phyloP scores from a whole-genome alignment of 2,329 filamentous ascomycete genomes.

The Paramyrothecium roridum region DNA sequence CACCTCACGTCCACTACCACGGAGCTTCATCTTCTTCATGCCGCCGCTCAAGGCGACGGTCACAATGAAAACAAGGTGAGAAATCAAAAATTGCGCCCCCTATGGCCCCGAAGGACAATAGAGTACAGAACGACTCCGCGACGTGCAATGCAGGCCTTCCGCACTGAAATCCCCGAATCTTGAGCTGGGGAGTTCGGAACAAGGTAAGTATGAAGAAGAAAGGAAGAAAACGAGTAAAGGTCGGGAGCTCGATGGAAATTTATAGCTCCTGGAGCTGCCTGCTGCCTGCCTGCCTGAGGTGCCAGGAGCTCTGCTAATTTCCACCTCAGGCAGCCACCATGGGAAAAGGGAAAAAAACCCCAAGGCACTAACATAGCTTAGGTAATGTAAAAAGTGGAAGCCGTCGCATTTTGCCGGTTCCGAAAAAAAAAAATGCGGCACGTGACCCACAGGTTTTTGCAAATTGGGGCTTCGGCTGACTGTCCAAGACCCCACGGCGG shows the following conservation, averaged over 20 bases:
- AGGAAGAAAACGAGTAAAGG: conserved; percentile 21
- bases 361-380: conserved; percentile 5
- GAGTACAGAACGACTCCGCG: conserved; percentile 46
- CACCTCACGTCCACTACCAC: not conserved
- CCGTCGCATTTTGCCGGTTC: no score
- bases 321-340: conserved; percentile 6
- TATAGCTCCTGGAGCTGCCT: conserved; percentile 29
- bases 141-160: conserved; percentile 55
- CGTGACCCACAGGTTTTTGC: conserved; percentile 18
- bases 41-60: conserved; percentile 30
- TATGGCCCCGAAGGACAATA: conserved; percentile 55
- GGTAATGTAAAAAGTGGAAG: not conserved
- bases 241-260: conserved; percentile 12
- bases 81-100: conserved; percentile 54
- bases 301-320: not conserved
- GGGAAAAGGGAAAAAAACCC: conserved; percentile 3
- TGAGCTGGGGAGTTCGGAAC: conserved; percentile 41
- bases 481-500: conserved; percentile 22
- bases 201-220: conserved; percentile 55
- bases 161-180: conserved; percentile 37
- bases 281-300: conserved; percentile 13
- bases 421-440: conserved; percentile 4
- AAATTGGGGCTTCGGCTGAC: conserved; percentile 2
- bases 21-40: conserved; percentile 38
- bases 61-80: conserved; percentile 41